Conservation (phyloP, 78 protist genomes). For the Pelomyxa schiedti region DNA sequence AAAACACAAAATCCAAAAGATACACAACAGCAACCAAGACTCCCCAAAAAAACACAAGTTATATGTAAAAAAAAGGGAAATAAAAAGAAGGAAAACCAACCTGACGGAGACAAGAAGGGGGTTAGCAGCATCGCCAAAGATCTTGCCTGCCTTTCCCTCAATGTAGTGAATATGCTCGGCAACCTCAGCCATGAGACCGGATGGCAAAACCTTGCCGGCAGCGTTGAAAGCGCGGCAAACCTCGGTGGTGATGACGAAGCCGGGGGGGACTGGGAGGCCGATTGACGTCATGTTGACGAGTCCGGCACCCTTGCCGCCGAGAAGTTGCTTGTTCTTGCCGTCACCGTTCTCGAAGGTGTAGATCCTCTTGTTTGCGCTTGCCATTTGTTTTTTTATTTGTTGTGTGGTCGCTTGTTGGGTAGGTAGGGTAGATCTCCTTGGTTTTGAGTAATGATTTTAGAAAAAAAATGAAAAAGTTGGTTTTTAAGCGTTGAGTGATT, state of each 20-base stretch:
- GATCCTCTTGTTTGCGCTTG: too few relatives aligned
- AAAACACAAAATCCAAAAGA: too few relatives aligned
- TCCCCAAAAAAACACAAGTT: too few relatives aligned
- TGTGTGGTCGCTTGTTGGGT: too few relatives aligned
- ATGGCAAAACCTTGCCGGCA: background rate
- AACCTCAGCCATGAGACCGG: conserved; percentile 15
- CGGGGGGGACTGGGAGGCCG: conserved; percentile 72
- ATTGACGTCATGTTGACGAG: conserved; percentile 41
- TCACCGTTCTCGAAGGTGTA: conserved; percentile 14
- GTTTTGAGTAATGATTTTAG: too few relatives aligned
- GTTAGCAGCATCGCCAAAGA: conserved; percentile 34
- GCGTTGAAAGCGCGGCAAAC: conserved; percentile 17
- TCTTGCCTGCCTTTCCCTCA: conserved; percentile 29
- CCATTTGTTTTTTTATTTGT: too few relatives aligned
- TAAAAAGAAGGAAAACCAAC: background rate
- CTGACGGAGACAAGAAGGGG: conserved; percentile 67
- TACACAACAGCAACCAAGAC: too few relatives aligned
- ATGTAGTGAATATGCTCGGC: background rate
- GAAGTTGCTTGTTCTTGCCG: conserved; percentile 24
- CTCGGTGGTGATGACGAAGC: conserved; percentile 57
- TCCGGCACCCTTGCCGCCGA: conserved; percentile 70
- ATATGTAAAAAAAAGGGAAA: background rate
- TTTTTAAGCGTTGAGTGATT: too few relatives aligned
- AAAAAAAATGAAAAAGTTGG: too few relatives aligned
- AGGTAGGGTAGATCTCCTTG: too few relatives aligned